A percentile compares a stretch with the other conserved stretches of the same genome.
Conservation (phyloP, 495 filamentous ascomycete species). For the Penicillium goetzii region DNA sequence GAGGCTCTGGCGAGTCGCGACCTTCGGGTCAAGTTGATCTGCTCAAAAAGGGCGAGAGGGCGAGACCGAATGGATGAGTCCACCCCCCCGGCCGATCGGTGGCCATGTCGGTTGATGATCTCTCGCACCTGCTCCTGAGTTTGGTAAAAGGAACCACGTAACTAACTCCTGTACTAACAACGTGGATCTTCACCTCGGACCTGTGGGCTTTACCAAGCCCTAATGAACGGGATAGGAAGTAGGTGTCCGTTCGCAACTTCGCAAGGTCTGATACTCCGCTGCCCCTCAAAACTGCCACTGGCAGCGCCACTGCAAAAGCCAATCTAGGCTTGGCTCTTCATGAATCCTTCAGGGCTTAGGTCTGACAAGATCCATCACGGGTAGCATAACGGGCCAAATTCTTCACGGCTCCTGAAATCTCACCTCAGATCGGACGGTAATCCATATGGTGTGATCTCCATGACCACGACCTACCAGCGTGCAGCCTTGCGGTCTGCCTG, state of each 20-base stretch:
- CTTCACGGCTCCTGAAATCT: slow-evolving; percentile 10
- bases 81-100: slow-evolving; percentile 20
- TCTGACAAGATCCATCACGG: background rate
- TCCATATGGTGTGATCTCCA: background rate
- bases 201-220: background rate
- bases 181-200: background rate
- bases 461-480: background rate
- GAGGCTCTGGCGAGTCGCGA: slow-evolving; percentile 23
- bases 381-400: background rate
- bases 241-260: slow-evolving; percentile 6
- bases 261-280: background rate
- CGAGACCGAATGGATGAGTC: slow-evolving; percentile 8
- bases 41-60: background rate
- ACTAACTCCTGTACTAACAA: background rate
- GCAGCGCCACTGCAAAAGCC: background rate
- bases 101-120: background rate
- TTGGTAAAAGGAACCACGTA: background rate
- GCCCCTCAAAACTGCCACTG: background rate
- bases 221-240: background rate
- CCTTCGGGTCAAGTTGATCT: slow-evolving; percentile 10
- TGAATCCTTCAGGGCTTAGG: slow-evolving; percentile 3
- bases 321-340: background rate
- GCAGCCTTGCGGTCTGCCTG: background rate
- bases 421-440: slow-evolving; percentile 10
- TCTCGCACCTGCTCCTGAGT: background rate